phyloP scores from a whole-genome alignment of 345 rosid species.

The Clarkia xantiana region DNA sequence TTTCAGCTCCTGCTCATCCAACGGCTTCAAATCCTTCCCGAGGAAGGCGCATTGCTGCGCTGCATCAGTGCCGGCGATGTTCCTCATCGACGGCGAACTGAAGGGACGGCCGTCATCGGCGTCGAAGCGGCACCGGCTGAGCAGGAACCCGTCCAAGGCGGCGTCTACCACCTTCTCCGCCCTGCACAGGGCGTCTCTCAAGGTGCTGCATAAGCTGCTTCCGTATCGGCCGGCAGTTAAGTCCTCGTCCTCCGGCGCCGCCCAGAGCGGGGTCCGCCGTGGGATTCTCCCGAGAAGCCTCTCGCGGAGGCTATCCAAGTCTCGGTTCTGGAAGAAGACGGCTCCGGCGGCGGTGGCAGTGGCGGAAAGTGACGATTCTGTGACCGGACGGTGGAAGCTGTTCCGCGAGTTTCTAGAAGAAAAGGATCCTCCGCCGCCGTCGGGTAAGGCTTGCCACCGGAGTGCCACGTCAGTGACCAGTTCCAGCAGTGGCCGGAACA shows the following conservation, averaged over 20 bases:
- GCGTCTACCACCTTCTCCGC: slow-evolving; percentile 33
- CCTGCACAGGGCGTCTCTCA: slow-evolving; percentile 46
- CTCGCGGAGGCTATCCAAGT: slow-evolving; percentile 34
- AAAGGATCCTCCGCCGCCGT: slow-evolving; percentile 20
- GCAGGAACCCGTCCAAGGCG: slow-evolving; percentile 17
- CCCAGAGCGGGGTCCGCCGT: slow-evolving; percentile 6
- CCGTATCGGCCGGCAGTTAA: slow-evolving; percentile 35
- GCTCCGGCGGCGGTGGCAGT: neutral
- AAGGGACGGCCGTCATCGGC: slow-evolving; percentile 12
- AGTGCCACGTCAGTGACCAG: slow-evolving; percentile 11
- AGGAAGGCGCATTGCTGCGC: slow-evolving; percentile 55
- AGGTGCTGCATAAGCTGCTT: slow-evolving; percentile 39
- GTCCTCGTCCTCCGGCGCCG: slow-evolving; percentile 7
- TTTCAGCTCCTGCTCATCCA: slow-evolving; percentile 78
- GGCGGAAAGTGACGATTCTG: neutral
- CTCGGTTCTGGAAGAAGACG: slow-evolving; percentile 38
- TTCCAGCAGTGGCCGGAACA: slow-evolving; percentile 14
- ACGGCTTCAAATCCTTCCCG: slow-evolving; percentile 76
- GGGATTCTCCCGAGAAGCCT: slow-evolving; percentile 26
- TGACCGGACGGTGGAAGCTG: slow-evolving; percentile 34
- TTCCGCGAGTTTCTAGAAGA: slow-evolving; percentile 34
- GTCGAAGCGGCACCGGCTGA: slow-evolving; percentile 12
- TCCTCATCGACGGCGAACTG: slow-evolving; percentile 54
- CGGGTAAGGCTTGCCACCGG: slow-evolving; percentile 13
- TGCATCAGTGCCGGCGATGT: slow-evolving; percentile 35